Conservation (phyloP, 768 basidiomycete genomes). For the Rhodotorula taiwanensis region DNA sequence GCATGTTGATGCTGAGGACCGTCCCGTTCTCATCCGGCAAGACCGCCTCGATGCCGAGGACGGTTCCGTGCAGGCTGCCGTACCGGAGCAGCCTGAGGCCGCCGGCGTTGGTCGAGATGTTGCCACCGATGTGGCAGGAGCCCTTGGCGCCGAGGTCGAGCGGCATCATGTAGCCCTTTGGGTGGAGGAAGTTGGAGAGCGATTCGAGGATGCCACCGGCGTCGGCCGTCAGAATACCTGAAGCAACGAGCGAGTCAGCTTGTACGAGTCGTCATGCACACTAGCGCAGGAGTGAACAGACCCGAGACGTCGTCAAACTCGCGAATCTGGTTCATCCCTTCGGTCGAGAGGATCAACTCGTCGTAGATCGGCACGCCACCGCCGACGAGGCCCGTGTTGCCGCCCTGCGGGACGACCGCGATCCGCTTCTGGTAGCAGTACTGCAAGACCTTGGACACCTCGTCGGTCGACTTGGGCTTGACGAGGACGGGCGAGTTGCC, state of each 20-base stretch:
- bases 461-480: conserved; percentile 75
- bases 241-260: not conserved
- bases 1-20: conserved; percentile 78
- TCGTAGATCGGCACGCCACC: conserved; percentile 82
- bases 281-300: conserved; percentile 7
- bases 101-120: conserved; percentile 93
- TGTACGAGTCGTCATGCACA: not conserved
- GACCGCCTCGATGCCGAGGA: conserved; percentile 91
- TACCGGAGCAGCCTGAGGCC: conserved; percentile 91
- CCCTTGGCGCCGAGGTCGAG: conserved; percentile 43
- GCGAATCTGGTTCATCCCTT: conserved; percentile 61
- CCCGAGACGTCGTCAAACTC: conserved; percentile 49
- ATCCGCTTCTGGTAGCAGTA: conserved; percentile 76
- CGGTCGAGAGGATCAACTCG: conserved; percentile 69
- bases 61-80: conserved; percentile 87
- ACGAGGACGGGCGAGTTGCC: conserved; percentile 79
- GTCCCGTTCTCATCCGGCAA: conserved; percentile 76
- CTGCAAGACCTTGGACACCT: conserved; percentile 81
- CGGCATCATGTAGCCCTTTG: conserved; percentile 90
- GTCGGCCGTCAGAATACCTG: conserved; percentile 75
- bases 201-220: conserved; percentile 89
- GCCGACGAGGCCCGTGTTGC: conserved; percentile 93
- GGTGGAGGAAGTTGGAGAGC: conserved; percentile 74
- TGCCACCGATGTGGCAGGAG: conserved; percentile 90
- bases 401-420: conserved; percentile 93